phyloP scores from a whole-genome alignment of 768 basidiomycete species.

The Paxillus rubicundulus region DNA sequence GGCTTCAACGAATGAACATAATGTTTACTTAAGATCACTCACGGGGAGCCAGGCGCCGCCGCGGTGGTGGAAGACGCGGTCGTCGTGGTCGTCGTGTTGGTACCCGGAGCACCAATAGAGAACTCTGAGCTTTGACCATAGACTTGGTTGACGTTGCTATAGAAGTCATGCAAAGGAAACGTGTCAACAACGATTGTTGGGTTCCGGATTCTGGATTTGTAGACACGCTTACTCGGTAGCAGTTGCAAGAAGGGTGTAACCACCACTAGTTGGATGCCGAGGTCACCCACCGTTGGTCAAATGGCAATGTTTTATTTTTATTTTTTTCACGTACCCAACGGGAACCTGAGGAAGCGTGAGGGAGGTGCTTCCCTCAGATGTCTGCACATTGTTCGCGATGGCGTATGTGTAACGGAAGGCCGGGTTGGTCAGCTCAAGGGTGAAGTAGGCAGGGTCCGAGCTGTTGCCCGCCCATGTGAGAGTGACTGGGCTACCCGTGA shows the following conservation, averaged over 20 bases:
- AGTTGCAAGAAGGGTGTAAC: constrained; percentile 49
- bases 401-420: constrained; percentile 53
- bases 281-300: neutral
- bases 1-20: neutral
- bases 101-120: constrained; percentile 30
- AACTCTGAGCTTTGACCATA: constrained; percentile 42
- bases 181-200: neutral
- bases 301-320: neutral
- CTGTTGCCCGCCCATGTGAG: constrained; percentile 45
- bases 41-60: constrained; percentile 6
- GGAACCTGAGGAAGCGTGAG: constrained; percentile 49
- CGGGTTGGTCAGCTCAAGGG: constrained; percentile 47
- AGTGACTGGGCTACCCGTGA: constrained; percentile 35
- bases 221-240: constrained; percentile 34
- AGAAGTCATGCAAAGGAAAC: neutral
- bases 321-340: constrained; percentile 34
- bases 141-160: constrained; percentile 44
- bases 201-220: neutral
- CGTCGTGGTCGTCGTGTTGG: constrained; percentile 6
- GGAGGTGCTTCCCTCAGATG: constrained; percentile 31
- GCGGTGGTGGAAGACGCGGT: constrained; percentile 15
- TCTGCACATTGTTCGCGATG: constrained; percentile 53
- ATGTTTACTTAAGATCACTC: neutral
- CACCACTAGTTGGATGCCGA: constrained; percentile 29
- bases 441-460: constrained; percentile 42